Base-by-base conservation (phyloP, 2,329 filamentous ascomycete genomes). In the Elsinoe ampelina region DNA sequence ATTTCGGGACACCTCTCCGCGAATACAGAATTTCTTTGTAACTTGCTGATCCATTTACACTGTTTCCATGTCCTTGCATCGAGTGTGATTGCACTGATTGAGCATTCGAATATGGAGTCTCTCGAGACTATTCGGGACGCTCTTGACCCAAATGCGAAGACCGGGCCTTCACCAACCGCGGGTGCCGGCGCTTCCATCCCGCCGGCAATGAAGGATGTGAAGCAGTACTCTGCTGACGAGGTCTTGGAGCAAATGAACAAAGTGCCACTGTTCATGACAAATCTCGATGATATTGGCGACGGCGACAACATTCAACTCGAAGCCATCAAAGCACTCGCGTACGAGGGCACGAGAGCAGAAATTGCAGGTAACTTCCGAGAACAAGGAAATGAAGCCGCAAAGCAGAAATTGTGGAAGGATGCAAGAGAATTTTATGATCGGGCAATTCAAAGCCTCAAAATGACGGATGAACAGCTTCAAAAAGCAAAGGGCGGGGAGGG, bases 201-300 rank as follows among this genome's bases (percentile, higher is more conserved):
- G 4, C 81, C 82, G 0, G 73, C 72, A 3, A 81, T 84, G 74
- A 79, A 78, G 15, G 77, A 77, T 1, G 72, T 81, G 43, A 77
- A 76, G 59, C 75, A 77, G 57, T 76, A 82, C 65, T 76, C 77
- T 3, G 75, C 75, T 0, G 80, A 84, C 48, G 81, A 87, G 62
- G 72, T 87, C 35, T 66, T 84, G 39, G 73, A 76, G 47, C 80
- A 85, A 64, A 76, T 88, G 72, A 86, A 86, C 66, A 81, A 83
- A 61, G 78, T 80, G 48, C 93, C 93, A 5, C 80, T 98, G 36
- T 98, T 98, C 77, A 98, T 98, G 93, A 97, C 90, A 30, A 85
- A 88, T 63, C 78, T 96, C 34, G 88, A 81, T 58, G 79, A 81
- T 58, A 79, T 78, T 11, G 78, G 77, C 55, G 79, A 78, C 58